Evolutionary conservation across 805 yeast species (phyloP).

Genomic region (Saccharomycopsis malanga): DNA sequence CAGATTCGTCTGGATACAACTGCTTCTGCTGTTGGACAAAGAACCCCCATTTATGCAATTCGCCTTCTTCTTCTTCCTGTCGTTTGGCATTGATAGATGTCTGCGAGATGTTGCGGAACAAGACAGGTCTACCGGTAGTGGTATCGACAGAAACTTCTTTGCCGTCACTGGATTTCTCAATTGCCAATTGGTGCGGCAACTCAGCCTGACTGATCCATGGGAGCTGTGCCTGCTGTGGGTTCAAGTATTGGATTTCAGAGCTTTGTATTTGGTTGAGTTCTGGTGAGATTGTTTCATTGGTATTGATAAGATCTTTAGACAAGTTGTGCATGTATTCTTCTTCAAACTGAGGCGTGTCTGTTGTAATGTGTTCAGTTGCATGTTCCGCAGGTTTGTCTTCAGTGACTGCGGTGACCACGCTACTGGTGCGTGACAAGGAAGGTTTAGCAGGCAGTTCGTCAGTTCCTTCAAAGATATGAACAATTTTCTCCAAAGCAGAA

Average conservation of each 20-base stretch:
- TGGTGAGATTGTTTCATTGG: conserved; percentile 18
- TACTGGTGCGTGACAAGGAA: not conserved
- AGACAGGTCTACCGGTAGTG: conserved; percentile 64
- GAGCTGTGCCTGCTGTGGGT: not conserved
- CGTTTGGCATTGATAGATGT: conserved; percentile 61
- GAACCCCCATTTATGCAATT: conserved; percentile 78
- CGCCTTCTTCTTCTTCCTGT: conserved; percentile 90
- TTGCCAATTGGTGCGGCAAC: conserved; percentile 64
- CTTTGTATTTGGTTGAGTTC: conserved; percentile 18
- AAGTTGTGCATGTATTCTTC: conserved; percentile 19
- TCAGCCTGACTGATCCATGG: conserved; percentile 16
- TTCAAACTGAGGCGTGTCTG: not conserved
- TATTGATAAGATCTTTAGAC: conserved; percentile 21
- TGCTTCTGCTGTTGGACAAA: conserved; percentile 59
- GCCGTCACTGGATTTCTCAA: conserved; percentile 53
- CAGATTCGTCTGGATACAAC: conserved; percentile 27
- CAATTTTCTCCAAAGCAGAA: conserved; percentile 54
- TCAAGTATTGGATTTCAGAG: conserved; percentile 18
- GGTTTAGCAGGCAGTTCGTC: conserved; percentile 1
- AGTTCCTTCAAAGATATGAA: conserved; percentile 30
- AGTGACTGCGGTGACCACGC: not conserved
- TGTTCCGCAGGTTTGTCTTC: not conserved
- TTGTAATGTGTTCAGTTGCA: not conserved
- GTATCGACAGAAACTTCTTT: conserved; percentile 52
- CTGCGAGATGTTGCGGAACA: conserved; percentile 56